Evolutionary conservation across 176 grass and related monocot genomes (phyloP).

Genomic region (Juncus effusus): DNA sequence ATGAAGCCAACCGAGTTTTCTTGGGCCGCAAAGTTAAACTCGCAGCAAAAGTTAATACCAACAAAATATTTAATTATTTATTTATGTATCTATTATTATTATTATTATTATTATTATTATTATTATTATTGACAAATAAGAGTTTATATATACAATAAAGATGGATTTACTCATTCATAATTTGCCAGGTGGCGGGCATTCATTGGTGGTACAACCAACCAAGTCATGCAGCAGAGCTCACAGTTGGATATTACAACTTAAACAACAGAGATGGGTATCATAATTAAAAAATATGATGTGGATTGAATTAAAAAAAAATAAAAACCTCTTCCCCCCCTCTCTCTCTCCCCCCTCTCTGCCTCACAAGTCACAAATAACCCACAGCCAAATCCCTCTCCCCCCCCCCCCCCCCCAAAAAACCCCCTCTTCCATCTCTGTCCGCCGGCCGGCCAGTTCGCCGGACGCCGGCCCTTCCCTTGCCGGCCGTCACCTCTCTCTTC

Average conservation of each 20-base stretch:
- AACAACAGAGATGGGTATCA: constrained; percentile 74
- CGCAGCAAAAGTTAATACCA: constrained; percentile 45
- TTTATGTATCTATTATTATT: neutral
- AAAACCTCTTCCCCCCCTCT: no score
- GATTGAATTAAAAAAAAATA: no score
- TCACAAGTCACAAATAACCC: no score
- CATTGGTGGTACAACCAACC: constrained; percentile 86
- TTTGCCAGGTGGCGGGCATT: constrained; percentile 60
- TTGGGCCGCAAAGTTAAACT: constrained; percentile 62
- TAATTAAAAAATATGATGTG: no score
- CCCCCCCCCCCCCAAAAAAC: no score
- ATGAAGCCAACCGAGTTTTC: constrained; percentile 68
- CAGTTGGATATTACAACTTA: constrained; percentile 72
- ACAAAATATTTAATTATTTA: neutral
- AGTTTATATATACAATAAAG: neutral
- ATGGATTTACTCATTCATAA: neutral
- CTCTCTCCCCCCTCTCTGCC: no score
- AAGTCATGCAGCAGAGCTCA: constrained; percentile 85
- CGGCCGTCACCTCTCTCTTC: no score
- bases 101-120: neutral
- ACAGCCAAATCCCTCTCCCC: no score
- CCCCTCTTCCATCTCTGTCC: no score
- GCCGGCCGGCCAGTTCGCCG: no score
- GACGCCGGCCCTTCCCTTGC: no score
- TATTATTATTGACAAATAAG: neutral